Base-by-base conservation (phyloP, 768 basidiomycete genomes). In the Naganishia vaughanmartiniae region DNA sequence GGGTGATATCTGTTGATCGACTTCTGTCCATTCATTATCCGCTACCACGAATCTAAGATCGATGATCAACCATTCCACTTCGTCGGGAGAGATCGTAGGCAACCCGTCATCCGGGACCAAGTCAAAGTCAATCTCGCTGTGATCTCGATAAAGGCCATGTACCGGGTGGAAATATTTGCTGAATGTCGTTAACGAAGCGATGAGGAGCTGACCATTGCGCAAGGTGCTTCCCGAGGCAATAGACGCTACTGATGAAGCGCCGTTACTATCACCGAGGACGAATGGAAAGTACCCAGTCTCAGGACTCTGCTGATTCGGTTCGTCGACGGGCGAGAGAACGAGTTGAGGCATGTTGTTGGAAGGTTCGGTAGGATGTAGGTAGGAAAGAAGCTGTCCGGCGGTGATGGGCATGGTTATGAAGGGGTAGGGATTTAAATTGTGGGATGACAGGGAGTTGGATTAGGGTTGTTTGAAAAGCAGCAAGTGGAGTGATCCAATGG, bases 31-130 rank as follows among this genome's bases (percentile, higher is more conserved):
- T 53, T 70, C 69, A 9, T 70, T 34, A 28, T 51, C 46, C 11
- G 46, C 69, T 19, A 56, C 17, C 31, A 46, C 69, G 24, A 70
- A 54, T 1, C 60, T 7, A 7, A 70, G 60, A 28, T 70, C 69
- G n/a, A 70, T 21, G 30, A 70, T 60, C 7, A 70, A 31, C 58
- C 63, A 65, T 42, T 70, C 69, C 15, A 70, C 69, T 17, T 65
- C 48, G 17, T 70, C 69, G 11, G 60, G 39, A 21, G 57, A 46
- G 48, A 70, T 69, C 4, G 36, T 57, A 3, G 42, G 42, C 36
- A 68, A 57, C 11, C 67, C 55, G 36, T 68, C 67, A 31, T 68
- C 54, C 39, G 51, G 15, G 11, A 63, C 39, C 3, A 42, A n/a
- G 24, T 26, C 28, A 34, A 26, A 36, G 39, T 63, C 39, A 12